A percentile compares a stretch with the other conserved stretches of the same genome.
phyloP scores from a whole-genome alignment of 1,284 basidiomycete genomes.

The Apiotrichum mycotoxinovorans region DNA sequence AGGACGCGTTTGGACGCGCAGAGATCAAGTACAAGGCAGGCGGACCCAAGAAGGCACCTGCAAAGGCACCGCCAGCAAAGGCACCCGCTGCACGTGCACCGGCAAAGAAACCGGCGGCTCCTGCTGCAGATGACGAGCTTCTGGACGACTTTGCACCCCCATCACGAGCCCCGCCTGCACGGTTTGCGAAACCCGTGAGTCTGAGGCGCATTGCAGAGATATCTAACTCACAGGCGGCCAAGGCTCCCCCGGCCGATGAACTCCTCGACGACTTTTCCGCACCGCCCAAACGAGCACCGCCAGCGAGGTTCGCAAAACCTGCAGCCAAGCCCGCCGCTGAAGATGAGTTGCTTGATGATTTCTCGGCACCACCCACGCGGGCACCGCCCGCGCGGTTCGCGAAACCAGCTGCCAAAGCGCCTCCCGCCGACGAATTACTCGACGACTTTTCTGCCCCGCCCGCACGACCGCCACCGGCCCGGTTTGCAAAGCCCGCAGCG shows the following conservation, averaged over 20 bases:
- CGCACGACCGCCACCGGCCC: conserved; percentile 4
- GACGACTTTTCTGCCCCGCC: conserved; percentile 20
- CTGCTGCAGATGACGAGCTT: neutral
- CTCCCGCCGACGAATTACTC: conserved; percentile 7
- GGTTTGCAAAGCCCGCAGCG: neutral
- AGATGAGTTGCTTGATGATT: conserved; percentile 11
- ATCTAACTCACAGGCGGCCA: neutral
- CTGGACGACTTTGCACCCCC: conserved; percentile 8
- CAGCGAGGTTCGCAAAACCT: conserved; percentile 24
- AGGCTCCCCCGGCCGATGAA: conserved; percentile 25
- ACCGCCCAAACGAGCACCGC: conserved; percentile 26
- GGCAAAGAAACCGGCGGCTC: conserved; percentile 53
- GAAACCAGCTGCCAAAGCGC: neutral
- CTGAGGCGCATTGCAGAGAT: too few species aligned
- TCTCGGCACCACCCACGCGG: conserved; percentile 20
- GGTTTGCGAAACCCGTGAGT: neutral
- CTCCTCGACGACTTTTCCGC: conserved; percentile 28
- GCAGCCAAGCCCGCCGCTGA: neutral
- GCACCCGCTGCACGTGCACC: conserved; percentile 38
- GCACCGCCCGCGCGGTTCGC: neutral
- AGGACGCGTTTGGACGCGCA: conserved; percentile 85
- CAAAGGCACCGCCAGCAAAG: conserved; percentile 52
- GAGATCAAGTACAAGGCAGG: conserved; percentile 78
- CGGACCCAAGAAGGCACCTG: conserved; percentile 54
- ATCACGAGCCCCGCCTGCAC: conserved; percentile 3